A percentile compares a stretch with the other conserved stretches of the same genome.
These are phyloP conservation scores for Pyropia yezoensis DNA, from an alignment of 23 red algal genomes.

Conservation along the genomic window DNA sequence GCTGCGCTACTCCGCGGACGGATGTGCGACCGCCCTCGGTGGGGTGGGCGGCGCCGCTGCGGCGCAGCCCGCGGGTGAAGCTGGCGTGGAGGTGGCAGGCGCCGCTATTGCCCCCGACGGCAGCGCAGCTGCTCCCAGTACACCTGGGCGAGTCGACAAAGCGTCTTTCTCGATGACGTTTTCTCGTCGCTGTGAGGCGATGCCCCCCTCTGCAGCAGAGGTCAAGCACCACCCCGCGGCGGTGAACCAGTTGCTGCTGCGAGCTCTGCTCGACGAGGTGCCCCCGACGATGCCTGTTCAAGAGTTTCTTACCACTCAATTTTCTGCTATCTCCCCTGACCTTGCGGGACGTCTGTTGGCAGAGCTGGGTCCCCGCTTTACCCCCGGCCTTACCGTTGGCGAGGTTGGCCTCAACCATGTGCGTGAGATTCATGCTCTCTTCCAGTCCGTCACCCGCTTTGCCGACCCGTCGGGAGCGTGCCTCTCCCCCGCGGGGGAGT, in stretches of 20 bases:
- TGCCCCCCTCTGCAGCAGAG: conserved; percentile 58
- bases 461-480: conserved; percentile 49
- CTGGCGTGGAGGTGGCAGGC: neutral
- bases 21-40: neutral
- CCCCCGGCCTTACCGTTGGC: conserved; percentile 29
- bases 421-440: conserved; percentile 48
- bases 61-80: too few species aligned
- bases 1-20: conserved; percentile 18
- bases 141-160: too few species aligned
- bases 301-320: conserved; percentile 47
- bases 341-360: conserved; percentile 46
- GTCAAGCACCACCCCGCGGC: conserved; percentile 89
- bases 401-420: conserved; percentile 62
- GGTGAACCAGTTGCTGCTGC: conserved; percentile 76
- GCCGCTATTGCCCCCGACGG: neutral
- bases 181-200: conserved; percentile 46
- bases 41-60: too few species aligned
- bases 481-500: conserved; percentile 82
- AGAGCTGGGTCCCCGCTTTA: conserved; percentile 52
- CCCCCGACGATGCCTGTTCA: conserved; percentile 16
- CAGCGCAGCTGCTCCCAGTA: too few species aligned
- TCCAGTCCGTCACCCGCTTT: conserved; percentile 58
- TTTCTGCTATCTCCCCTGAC: conserved; percentile 33
- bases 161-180: conserved; percentile 57
- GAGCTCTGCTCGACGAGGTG: conserved; percentile 55